Conservation (phyloP, 2,329 filamentous ascomycete species). For the Epichloe scottii region DNA sequence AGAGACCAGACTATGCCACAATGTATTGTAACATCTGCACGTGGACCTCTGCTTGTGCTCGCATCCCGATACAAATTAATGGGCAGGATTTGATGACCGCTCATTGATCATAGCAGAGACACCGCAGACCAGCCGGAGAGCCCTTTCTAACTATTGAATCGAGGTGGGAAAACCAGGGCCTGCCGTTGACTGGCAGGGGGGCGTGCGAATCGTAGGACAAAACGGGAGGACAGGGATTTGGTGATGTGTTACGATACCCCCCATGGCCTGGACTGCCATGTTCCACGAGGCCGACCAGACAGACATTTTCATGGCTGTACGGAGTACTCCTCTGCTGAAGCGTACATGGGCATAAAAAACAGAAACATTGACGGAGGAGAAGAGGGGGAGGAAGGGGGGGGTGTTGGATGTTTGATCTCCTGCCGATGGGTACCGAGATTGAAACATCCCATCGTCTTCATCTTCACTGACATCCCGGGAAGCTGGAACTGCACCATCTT, state of each 20-base stretch:
- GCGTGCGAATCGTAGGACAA: too few species aligned
- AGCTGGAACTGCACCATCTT: not conserved
- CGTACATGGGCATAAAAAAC: not conserved
- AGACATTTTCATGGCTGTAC: not conserved
- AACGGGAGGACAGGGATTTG: not conserved
- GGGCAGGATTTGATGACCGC: not conserved
- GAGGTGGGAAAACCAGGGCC: not conserved
- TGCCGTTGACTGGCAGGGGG: not conserved
- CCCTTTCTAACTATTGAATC: not conserved
- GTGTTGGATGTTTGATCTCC: not conserved
- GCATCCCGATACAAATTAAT: conserved; percentile 1
- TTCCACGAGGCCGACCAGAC: not conserved
- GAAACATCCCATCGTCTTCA: not conserved
- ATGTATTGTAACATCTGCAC: conserved; percentile 1
- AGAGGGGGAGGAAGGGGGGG: not conserved
- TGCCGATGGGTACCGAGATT: not conserved
- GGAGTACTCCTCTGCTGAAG: not conserved
- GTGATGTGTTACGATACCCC: not conserved
- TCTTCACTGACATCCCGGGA: not conserved
- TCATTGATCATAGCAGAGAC: not conserved
- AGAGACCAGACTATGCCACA: not conserved
- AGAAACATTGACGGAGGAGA: not conserved
- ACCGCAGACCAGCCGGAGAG: not conserved
- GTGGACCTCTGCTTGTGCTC: conserved; percentile 1
- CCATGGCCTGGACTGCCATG: not conserved